These are phyloP conservation scores for Daldinia caldariorum DNA, from an alignment of 495 filamentous ascomycete genomes.

Conservation along the genomic window DNA sequence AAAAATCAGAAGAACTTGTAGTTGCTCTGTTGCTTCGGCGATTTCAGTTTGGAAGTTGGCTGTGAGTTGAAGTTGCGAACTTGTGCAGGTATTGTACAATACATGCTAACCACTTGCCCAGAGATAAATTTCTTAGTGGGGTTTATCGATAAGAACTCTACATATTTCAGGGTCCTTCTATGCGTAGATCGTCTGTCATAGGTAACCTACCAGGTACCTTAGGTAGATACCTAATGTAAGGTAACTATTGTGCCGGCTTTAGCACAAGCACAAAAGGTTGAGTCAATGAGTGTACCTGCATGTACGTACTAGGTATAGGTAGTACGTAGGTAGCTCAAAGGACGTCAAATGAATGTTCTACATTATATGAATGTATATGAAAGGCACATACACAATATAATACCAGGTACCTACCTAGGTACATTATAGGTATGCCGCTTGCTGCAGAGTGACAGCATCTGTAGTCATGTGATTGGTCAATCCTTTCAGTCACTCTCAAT, in stretches of 20 bases:
- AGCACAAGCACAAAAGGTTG: neutral
- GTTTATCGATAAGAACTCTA: conserved; percentile 18
- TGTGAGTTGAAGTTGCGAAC: conserved; percentile 1
- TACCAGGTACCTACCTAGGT: too few relatives aligned
- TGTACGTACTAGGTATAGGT: neutral
- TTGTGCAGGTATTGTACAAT: neutral
- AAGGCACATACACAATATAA: too few relatives aligned
- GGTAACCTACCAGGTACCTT: too few relatives aligned
- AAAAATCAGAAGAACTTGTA: neutral
- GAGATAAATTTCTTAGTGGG: conserved; percentile 9
- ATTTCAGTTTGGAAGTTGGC: neutral
- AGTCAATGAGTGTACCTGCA: neutral
- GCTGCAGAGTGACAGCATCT: neutral
- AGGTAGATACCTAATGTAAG: too few relatives aligned
- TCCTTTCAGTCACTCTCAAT: neutral
- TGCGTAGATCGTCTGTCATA: too few relatives aligned
- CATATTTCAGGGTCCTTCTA: neutral
- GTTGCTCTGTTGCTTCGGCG: conserved; percentile 1
- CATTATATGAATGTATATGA: neutral
- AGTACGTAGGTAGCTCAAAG: neutral
- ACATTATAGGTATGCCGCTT: too few relatives aligned
- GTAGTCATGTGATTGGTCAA: conserved; percentile 2
- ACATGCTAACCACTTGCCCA: too few relatives aligned
- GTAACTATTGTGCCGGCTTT: too few relatives aligned
- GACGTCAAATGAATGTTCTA: neutral